Base-by-base conservation (phyloP, 441 rosid species). In the Arabidopsis lyrata region DNA sequence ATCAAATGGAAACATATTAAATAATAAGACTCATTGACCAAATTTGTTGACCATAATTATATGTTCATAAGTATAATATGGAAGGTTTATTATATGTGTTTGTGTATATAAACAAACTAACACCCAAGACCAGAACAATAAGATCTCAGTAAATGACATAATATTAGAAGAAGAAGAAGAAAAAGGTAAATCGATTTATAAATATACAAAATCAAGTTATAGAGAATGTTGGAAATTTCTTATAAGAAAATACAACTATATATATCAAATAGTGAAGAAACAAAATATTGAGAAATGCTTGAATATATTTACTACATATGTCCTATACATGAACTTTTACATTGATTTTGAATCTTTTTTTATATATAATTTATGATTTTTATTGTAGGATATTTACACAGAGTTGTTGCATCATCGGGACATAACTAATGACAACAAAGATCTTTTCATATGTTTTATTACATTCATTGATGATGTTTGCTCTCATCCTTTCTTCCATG, bases 361-460 rank as follows among this genome's bases (percentile, higher is more conserved):
- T 48, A 7, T 48, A 18, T 15, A 35, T 14, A 1, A 14, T 66
- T 22, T 35, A 6, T 24, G 27, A 24, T 66, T 50, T 20, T 36
- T 3, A 48, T 36, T 36, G 11, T 3, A 15, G 39, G 6, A 38
- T 39, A 52, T 36, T 12, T 1, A 49, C 7, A 48, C 49, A 5
- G 5, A 53, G 4, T 16, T 52, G 22, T 14, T 9, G 13, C 22
- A 18, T 35, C 35, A 5, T 52, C n/a, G 1, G 18, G 32, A 5
- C 22, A 32, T 35, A 34, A 57, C 36, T 16, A 15, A 72, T 72
- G 76, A 8, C 57, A 45, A 58, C 48, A 22, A 63, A 22, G 5
- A 42, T 42, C 31, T n/a, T 72, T 22, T 22, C 76, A 11, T 22
- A 1, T 20, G 18, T 32, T 41, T n/a, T 41, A 6, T 14, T 72